Evolutionary conservation across 768 basidiomycete genomes (phyloP).

Genomic region (Serendipita vermifera): DNA sequence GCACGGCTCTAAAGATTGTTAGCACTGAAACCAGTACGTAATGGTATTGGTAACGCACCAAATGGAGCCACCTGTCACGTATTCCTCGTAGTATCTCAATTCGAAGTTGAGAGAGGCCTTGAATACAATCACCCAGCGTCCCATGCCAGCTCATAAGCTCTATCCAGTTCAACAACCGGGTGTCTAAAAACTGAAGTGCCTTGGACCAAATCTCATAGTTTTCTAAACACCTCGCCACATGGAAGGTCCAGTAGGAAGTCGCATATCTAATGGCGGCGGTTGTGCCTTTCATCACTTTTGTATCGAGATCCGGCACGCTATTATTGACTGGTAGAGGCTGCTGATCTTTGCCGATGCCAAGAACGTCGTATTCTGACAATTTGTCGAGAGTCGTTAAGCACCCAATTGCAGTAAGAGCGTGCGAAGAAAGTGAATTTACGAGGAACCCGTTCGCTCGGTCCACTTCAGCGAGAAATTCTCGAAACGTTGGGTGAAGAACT

Average conservation of each 20-base stretch:
- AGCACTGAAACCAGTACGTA: background rate
- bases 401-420: background rate
- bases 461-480: background rate
- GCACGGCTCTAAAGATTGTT: no score
- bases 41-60: background rate
- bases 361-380: background rate
- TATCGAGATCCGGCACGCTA: background rate
- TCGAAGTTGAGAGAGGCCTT: background rate
- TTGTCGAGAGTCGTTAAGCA: background rate
- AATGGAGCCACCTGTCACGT: background rate
- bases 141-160: background rate
- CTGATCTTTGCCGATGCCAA: background rate
- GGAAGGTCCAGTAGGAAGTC: background rate
- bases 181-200: background rate
- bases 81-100: background rate
- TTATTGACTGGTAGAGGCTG: background rate
- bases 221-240: background rate
- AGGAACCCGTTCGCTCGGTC: conserved; percentile 6
- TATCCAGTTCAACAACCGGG: background rate
- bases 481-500: conserved; percentile 5
- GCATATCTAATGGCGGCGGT: background rate
- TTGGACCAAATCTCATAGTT: background rate
- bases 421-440: background rate
- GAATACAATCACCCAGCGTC: background rate
- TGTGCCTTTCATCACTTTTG: background rate